phyloP scores from a whole-genome alignment of 2,329 filamentous ascomycete genomes.

The Ramularia endophylla region DNA sequence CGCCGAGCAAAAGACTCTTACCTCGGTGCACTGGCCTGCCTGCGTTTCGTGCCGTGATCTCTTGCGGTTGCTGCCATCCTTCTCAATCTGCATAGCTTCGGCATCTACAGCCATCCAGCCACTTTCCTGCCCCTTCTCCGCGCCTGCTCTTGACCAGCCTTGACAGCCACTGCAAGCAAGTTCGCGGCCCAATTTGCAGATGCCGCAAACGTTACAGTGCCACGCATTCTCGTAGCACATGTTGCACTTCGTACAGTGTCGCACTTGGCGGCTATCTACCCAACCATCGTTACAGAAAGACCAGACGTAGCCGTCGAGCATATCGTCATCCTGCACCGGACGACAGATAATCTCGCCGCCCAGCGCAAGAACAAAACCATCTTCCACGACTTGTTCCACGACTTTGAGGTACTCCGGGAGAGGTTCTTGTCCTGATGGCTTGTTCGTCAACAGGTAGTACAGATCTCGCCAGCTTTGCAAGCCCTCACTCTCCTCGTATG shows the following conservation, averaged over 20 bases:
- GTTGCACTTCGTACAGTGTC: slow-evolving; percentile 2
- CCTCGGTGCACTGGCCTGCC: too few relatives aligned
- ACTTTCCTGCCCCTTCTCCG: slow-evolving; percentile 1
- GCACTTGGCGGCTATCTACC: slow-evolving; percentile 1
- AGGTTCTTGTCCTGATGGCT: not conserved
- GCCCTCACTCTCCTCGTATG: not conserved
- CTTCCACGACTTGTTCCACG: too few relatives aligned
- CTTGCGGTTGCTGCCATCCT: too few relatives aligned
- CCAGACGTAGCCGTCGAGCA: not conserved
- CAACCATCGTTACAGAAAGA: slow-evolving; percentile 2
- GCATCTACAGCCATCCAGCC: too few relatives aligned
- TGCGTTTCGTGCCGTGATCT: too few relatives aligned
- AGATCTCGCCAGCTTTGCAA: slow-evolving; percentile 1
- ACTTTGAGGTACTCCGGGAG: not conserved
- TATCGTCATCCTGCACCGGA: not conserved
- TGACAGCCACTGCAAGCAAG: slow-evolving; percentile 3
- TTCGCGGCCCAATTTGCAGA: slow-evolving; percentile 2
- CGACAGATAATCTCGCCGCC: too few relatives aligned
- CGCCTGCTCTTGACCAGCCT: slow-evolving; percentile 2
- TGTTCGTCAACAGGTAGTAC: not conserved
- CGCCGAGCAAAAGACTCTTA: too few relatives aligned
- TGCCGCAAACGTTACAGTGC: slow-evolving; percentile 3
- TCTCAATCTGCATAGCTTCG: too few relatives aligned
- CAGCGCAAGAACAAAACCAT: too few relatives aligned
- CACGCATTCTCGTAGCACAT: slow-evolving; percentile 6